Conservation (phyloP, 768 basidiomycete genomes). For the Leucosporidium scottii region DNA sequence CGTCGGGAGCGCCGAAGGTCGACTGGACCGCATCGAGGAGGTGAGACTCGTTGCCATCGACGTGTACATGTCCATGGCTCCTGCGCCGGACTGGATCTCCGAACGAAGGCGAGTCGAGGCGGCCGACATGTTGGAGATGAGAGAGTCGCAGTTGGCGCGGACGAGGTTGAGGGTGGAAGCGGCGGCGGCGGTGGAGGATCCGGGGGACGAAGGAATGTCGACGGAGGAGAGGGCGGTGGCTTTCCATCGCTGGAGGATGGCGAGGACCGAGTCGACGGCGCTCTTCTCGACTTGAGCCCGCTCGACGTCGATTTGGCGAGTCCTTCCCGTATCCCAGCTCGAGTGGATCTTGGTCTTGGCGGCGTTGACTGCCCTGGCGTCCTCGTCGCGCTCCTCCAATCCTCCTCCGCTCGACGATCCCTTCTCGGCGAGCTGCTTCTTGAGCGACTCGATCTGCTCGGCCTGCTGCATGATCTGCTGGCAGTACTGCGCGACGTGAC, state of each 20-base stretch:
- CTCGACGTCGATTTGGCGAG: slow-evolving; percentile 5
- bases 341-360: slow-evolving; percentile 7
- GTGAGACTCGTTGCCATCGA: background rate
- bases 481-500: slow-evolving; percentile 91
- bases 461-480: slow-evolving; percentile 87
- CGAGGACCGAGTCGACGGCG: slow-evolving; percentile 1
- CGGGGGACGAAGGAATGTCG: background rate
- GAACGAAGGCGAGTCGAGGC: background rate
- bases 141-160: background rate
- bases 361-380: slow-evolving; percentile 37
- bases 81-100: background rate
- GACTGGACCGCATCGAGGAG: slow-evolving; percentile 1
- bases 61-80: slow-evolving; percentile 12
- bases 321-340: slow-evolving; percentile 17
- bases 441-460: slow-evolving; percentile 72
- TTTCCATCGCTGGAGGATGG: slow-evolving; percentile 19
- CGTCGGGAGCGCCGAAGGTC: slow-evolving; percentile 8
- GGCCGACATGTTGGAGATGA: slow-evolving; percentile 7
- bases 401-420: slow-evolving; percentile 41
- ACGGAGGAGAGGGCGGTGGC: slow-evolving; percentile 2
- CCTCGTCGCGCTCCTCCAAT: slow-evolving; percentile 53
- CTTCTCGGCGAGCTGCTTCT: slow-evolving; percentile 73
- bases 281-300: slow-evolving; percentile 10
- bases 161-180: slow-evolving; percentile 4
- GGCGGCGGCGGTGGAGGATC: slow-evolving; percentile 2